Base-by-base conservation (phyloP, 768 basidiomycete species). In the Calocera viscosa region DNA sequence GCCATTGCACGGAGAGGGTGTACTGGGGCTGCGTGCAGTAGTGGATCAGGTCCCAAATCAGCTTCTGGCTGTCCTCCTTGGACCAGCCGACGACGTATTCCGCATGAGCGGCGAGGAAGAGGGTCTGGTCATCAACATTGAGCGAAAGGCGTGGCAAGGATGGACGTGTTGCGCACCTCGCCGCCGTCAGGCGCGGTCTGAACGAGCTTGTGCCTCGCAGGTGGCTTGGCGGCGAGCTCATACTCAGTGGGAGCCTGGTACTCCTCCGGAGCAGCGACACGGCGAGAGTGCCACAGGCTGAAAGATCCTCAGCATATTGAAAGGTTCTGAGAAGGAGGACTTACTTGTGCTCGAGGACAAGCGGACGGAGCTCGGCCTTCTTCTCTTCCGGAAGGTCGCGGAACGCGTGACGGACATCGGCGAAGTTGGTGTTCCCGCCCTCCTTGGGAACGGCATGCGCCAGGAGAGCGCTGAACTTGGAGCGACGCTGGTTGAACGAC, bases 391-490 rank as follows among this genome's bases (percentile, higher is more conserved):
- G 70, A 1, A 74, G 66, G 41, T 73, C 73, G 40, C 67, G 66
- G 65, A 71, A 75, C 0, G 74, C 73, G 5, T 67, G 67, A 8
- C 73, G 67, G 0, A 72, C 66, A 67, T 75, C 74, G 64, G 69
- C 67, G 39, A 71, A 75, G 67, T 70, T 70, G n/a, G 74, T 75
- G 38, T 71, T 67, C 33, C 74, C 74, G 16, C 73, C 74, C 10
- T 68, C 66, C 7, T 68, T 68, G 11, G 74, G 74, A 1, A 75
- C 64, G 39, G 67, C 49, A 34, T 72, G 72, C 14, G 74, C 73
- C 22, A 74, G 69, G 12, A 75, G 67, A 2, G 73, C 60, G 8
- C 70, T 70, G 64, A 72, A 73, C 53, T 73, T 72, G 34, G 49
- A 64, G 22, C 68, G 70, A 63, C 64, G 69, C 67, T 72, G 71